phyloP scores from a whole-genome alignment of 2,329 filamentous ascomycete species.

The Claviceps purpurea region DNA sequence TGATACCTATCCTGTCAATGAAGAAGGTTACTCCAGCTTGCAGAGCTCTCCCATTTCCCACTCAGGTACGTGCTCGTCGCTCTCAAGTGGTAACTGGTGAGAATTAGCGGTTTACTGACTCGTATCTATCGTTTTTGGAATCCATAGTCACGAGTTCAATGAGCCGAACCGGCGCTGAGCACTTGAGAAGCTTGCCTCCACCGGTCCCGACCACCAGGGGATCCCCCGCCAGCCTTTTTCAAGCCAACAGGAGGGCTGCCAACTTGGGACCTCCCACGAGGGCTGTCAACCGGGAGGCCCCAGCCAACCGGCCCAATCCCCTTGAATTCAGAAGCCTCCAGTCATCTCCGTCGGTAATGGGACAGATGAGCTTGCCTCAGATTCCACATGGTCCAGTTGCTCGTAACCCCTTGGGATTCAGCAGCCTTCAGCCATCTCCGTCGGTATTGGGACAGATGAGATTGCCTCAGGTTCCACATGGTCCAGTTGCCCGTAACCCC shows the following conservation, averaged over 20 bases:
- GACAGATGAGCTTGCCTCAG: conserved; percentile 4
- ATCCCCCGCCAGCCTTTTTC: too few relatives aligned
- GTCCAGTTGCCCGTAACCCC: too few relatives aligned
- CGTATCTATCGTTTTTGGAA: too few relatives aligned
- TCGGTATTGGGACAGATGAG: too few relatives aligned
- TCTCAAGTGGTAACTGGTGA: too few relatives aligned
- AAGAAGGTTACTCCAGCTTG: conserved; percentile 1
- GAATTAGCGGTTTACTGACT: too few relatives aligned
- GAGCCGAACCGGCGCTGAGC: conserved; percentile 7
- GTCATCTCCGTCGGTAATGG: conserved; percentile 2
- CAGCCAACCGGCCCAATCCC: conserved; percentile 1
- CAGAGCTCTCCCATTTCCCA: neutral
- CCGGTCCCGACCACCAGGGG: conserved; percentile 8
- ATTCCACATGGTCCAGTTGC: neutral
- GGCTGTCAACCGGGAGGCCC: too few relatives aligned
- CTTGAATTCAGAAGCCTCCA: conserved; percentile 5
- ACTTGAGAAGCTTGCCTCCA: conserved; percentile 6
- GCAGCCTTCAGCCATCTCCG: too few relatives aligned
- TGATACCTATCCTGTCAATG: conserved; percentile 4
- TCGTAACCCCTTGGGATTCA: too few relatives aligned
- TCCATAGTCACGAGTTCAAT: conserved; percentile 5
- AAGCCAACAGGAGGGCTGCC: too few relatives aligned
- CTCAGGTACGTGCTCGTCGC: neutral
- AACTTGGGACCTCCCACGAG: too few relatives aligned
- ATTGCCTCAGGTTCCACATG: too few relatives aligned